These are phyloP conservation scores for Alternaria atra DNA, from an alignment of 2,329 filamentous ascomycete genomes.

Conservation along the genomic window DNA sequence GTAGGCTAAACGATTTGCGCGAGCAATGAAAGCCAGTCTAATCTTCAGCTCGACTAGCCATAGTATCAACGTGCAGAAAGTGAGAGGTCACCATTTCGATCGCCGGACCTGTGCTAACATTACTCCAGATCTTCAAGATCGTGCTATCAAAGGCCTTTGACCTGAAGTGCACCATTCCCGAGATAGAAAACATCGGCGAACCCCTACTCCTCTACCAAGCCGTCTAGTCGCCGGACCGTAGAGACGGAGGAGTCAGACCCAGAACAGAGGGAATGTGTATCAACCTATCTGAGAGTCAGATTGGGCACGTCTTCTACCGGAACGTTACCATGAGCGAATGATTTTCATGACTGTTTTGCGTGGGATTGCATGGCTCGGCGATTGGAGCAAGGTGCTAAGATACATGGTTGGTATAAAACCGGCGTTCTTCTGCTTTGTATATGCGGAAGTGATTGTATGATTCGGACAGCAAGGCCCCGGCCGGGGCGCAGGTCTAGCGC, in stretches of 20 bases:
- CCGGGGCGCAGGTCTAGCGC: constrained; percentile 22
- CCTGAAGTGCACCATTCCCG: constrained; percentile 97
- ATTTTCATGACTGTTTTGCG: constrained; percentile 48
- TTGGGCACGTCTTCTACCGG: constrained; percentile 32
- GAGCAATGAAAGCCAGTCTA: constrained; percentile 95
- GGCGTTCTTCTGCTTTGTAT: constrained; percentile 42
- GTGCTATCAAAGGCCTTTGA: constrained; percentile 98
- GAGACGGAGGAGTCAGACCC: constrained; percentile 25
- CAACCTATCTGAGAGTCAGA: constrained; percentile 23
- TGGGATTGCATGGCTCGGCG: constrained; percentile 49
- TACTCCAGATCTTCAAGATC: constrained; percentile 93
- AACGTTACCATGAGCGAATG: constrained; percentile 49
- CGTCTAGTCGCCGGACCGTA: constrained; percentile 45
- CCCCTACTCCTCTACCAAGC: constrained; percentile 84
- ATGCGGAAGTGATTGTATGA: constrained; percentile 20
- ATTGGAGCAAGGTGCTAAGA: constrained; percentile 46
- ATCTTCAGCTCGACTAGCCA: constrained; percentile 99
- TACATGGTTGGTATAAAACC: constrained; percentile 35
- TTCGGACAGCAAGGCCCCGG: constrained; percentile 19
- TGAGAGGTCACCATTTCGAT: constrained; percentile 50
- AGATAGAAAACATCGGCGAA: constrained; percentile 98
- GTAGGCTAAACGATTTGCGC: constrained; percentile 92
- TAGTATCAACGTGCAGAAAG: constrained; percentile 99
- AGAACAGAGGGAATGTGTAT: constrained; percentile 18
- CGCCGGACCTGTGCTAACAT: constrained; percentile 37